These are phyloP conservation scores for Strobilomyces echinocephalus DNA, from an alignment of 768 basidiomycete genomes.

Conservation along the genomic window DNA sequence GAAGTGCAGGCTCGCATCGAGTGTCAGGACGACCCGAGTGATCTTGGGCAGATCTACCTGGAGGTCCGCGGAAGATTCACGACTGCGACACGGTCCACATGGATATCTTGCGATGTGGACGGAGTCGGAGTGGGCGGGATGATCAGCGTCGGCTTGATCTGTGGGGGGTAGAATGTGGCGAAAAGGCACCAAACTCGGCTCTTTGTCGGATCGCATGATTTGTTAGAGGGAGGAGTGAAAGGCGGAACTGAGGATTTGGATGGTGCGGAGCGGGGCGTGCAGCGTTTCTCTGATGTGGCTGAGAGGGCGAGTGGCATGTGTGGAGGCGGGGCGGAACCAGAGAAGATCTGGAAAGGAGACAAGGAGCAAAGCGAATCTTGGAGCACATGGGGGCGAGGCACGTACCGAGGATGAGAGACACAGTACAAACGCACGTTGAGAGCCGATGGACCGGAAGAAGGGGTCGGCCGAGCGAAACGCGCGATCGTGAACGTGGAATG, in stretches of 20 bases:
- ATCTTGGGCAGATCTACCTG: constrained; percentile 25
- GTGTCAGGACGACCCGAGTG: constrained; percentile 16
- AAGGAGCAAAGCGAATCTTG: constrained; percentile 24
- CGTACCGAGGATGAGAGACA: constrained; percentile 13
- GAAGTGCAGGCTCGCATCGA: constrained; percentile 13
- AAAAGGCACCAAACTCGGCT: constrained; percentile 14
- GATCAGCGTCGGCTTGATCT: constrained; percentile 24
- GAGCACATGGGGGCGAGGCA: constrained; percentile 26
- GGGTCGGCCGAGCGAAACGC: constrained; percentile 11
- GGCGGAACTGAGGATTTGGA: constrained; percentile 1
- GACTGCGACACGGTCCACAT: constrained; percentile 23
- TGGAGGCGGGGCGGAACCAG: constrained; percentile 20
- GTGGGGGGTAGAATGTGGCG: constrained; percentile 20
- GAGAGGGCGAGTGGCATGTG: constrained; percentile 2
- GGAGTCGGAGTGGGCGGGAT: constrained; percentile 26
- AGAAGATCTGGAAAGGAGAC: constrained; percentile 24
- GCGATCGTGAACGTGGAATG: constrained; percentile 17
- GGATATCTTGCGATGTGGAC: constrained; percentile 30
- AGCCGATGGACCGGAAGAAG: constrained; percentile 13
- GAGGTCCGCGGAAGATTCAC: constrained; percentile 33
- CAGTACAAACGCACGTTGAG: constrained; percentile 5
- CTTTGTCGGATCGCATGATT: constrained; percentile 15
- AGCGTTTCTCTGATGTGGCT: neutral
- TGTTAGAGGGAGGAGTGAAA: neutral
- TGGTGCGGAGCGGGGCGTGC: neutral